Evolutionary conservation across 345 rosid genomes (phyloP).

Genomic region (Hibiscus tridactylites): DNA sequence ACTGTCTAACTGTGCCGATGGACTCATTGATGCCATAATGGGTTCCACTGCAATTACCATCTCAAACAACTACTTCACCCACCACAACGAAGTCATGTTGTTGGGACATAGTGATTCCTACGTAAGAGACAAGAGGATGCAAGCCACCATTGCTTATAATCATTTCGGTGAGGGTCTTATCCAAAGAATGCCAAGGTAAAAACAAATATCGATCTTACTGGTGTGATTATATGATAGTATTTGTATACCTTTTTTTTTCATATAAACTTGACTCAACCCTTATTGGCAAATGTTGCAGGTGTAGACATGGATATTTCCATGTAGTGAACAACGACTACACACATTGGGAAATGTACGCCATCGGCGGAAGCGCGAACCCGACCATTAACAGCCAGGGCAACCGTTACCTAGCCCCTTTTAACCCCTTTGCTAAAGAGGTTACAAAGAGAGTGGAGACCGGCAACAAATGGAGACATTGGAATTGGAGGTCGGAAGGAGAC

Average conservation of each 20-base stretch:
- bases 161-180: conserved; percentile 97
- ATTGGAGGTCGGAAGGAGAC: conserved; percentile 67
- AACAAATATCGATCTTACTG: too few species aligned
- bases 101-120: conserved; percentile 95
- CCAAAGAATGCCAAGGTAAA: conserved; percentile 95
- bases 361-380: conserved; percentile 96
- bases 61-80: conserved; percentile 70
- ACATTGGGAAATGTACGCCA: conserved; percentile 99
- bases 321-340: conserved; percentile 99
- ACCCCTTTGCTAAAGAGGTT: conserved; percentile 65
- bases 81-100: conserved; percentile 84
- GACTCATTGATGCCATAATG: conserved; percentile 63
- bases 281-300: conserved; percentile 34
- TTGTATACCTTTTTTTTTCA: too few species aligned
- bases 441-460: conserved; percentile 45
- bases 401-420: conserved; percentile 78
- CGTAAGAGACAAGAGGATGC: conserved; percentile 82
- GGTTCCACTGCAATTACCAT: conserved; percentile 69
- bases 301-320: conserved; percentile 95
- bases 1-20: conserved; percentile 71
- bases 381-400: conserved; percentile 98
- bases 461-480: conserved; percentile 41
- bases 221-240: too few species aligned
- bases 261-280: too few species aligned
- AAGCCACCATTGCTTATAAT: conserved; percentile 92